Base-by-base conservation (phyloP, 441 rosid genomes). In the Mallotus repandus region DNA sequence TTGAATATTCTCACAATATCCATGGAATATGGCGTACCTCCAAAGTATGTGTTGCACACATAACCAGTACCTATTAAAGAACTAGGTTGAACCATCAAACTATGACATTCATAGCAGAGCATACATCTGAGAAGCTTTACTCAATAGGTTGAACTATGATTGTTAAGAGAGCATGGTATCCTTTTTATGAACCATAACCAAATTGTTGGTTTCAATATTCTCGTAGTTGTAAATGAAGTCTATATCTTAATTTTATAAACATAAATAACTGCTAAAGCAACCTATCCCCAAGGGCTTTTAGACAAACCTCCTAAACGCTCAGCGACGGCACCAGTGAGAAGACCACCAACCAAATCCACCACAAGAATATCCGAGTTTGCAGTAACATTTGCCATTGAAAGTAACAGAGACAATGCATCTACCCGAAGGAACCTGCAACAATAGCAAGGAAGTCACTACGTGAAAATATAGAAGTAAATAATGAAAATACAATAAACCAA, bases 291-390 rank as follows among this genome's bases (percentile, higher is more conserved):
- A 29, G 52, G 52, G 63, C 43, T 48, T 52, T 50, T 18, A 43
- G 49, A 43, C 72, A 62, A 77, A 92, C 98, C 98, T 83, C 98
- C 98, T 81, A 91, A 80, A 50, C 94, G 90, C 79, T 92, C 98
- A 68, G 97, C 96, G 73, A 95, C 94, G 61, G 97, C 97, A 79
- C 98, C 97, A 69, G 96, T 88, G 76, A 92, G 76, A 79, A 95
- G 94, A 56, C 98, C 99, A 77, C 97, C 98, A 78, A 91, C 89
- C 92, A 85, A 87, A 86, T 95, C 99, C 73, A 89, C 87, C 48
- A 91, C 89, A 66, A 95, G 91, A 54, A 95, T 83, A 79, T 95
- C 91, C 18, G 88, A 85, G 79, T 87, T 81, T 29, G 90, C 88
- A 18, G 89, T 78, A 75, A 91, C 88, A 80, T 95, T 92, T 78